Base-by-base conservation (phyloP, 2,329 filamentous ascomycete species). In the Xylaria sp. region DNA sequence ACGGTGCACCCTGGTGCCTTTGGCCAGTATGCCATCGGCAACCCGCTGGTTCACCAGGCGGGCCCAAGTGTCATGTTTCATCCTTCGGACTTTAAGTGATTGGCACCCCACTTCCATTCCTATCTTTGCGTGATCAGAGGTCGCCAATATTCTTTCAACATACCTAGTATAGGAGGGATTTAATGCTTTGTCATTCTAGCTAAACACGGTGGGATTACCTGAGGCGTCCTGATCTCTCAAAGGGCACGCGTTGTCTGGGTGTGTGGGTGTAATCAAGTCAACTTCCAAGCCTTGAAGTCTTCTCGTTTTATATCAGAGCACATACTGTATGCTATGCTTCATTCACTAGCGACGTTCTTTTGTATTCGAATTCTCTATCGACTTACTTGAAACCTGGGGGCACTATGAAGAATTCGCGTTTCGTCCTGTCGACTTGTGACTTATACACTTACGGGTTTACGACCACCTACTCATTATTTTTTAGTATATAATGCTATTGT, bases 51-150 rank as follows among this genome's bases (percentile, higher is more conserved):
- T 35, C 59, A 61, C n/a, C 54, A 47, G 19, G 55, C 44, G 7
- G 63, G 63, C 23, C 63, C 63, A 11, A 61, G 44, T 50, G 63
- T 65, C 52, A 65, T 65, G 62, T 65, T 56, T 50, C 59, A 60
- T 34, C 63, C 59, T 47, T 65, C 61, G 35, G 55, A 57, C 13
- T 63, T 62, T 42, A 56, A 60, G 49, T 68, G 19, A 68, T 44
- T 34, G 16, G 3, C 34, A 3, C 13, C 8, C 23, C 18, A 30
- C 30, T 35, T 53, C 11, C 34, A 37, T 4, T 39, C 23, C 16
- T 4, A n/a, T 23, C 8, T 52, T 30, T 1, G 9, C 9, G 30
- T 19, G 35, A 51, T 39, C 39, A n/a, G 18, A 51, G 13, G 7
- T 35, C n/a, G 37, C 37, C 8, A 42, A 42, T 42, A 3, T 42